These are phyloP conservation scores for Pseudocercospora crystallina DNA, from an alignment of 2,329 filamentous ascomycete species.

Conservation along the genomic window DNA sequence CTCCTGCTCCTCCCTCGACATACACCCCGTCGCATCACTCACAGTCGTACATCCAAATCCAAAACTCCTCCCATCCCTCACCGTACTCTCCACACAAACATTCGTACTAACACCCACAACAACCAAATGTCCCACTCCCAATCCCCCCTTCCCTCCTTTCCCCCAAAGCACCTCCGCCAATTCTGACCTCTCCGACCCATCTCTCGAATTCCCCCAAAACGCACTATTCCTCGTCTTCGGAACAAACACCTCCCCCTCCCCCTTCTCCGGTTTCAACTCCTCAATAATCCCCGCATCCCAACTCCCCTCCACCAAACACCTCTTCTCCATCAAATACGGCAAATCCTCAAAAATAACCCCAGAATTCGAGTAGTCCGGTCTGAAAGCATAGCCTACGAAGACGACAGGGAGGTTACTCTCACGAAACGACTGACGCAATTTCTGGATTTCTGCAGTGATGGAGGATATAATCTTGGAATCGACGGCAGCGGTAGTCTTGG, in stretches of 20 bases:
- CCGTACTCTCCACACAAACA: slow-evolving; percentile 3
- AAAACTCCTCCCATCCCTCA: neutral
- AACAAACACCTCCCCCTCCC: neutral
- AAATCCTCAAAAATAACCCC: neutral
- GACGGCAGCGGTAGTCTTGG: neutral
- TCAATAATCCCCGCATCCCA: neutral
- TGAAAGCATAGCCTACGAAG: neutral
- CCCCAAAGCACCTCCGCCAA: neutral
- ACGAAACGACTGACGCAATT: neutral
- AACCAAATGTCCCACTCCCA: neutral
- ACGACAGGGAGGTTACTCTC: neutral
- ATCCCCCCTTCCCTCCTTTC: neutral
- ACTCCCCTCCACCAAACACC: neutral
- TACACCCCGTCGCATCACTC: neutral
- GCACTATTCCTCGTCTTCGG: neutral
- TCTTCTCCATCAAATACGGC: neutral
- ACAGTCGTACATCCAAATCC: neutral
- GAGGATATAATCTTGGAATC: neutral
- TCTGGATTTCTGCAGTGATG: neutral
- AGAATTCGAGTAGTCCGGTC: neutral
- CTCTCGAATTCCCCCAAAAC: neutral
- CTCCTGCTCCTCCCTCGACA: neutral
- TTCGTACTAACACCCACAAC: neutral
- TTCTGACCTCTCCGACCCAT: too few relatives aligned
- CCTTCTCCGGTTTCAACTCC: neutral